These are phyloP conservation scores for Ascochyta fabae DNA, from an alignment of 2,329 filamentous ascomycete species.

Conservation along the genomic window DNA sequence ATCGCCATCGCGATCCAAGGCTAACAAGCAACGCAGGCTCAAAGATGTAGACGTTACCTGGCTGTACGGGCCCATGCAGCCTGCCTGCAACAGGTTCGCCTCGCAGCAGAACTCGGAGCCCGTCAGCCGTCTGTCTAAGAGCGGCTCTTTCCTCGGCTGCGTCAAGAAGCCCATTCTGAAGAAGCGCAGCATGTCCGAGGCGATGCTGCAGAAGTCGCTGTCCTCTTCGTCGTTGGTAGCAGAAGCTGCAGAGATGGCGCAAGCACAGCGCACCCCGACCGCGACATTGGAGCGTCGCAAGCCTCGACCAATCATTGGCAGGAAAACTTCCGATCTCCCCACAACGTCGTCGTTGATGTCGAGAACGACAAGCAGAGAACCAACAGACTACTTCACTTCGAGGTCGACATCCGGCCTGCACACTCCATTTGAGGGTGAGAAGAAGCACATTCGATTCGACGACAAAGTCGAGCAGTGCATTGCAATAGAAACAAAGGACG, in stretches of 20 bases:
- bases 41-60: slow-evolving; percentile 98
- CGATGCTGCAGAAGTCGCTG: slow-evolving; percentile 88
- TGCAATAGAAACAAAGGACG: slow-evolving; percentile 84
- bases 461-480: slow-evolving; percentile 96
- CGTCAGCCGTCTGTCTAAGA: slow-evolving; percentile 63
- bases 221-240: slow-evolving; percentile 89
- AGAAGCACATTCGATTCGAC: slow-evolving; percentile 94
- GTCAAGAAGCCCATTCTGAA: slow-evolving; percentile 92
- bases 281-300: slow-evolving; percentile 52
- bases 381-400: slow-evolving; percentile 70
- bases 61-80: slow-evolving; percentile 92
- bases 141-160: slow-evolving; percentile 67
- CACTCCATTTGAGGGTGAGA: slow-evolving; percentile 67
- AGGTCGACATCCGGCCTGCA: slow-evolving; percentile 73
- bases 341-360: slow-evolving; percentile 67
- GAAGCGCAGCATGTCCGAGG: slow-evolving; percentile 94
- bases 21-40: slow-evolving; percentile 66
- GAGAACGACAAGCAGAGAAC: slow-evolving; percentile 66
- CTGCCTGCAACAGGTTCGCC: slow-evolving; percentile 65
- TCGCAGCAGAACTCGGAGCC: slow-evolving; percentile 57
- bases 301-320: slow-evolving; percentile 63
- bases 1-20: slow-evolving; percentile 7
- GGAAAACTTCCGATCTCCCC: slow-evolving; percentile 72
- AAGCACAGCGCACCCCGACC: slow-evolving; percentile 76
- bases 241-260: slow-evolving; percentile 84